Evolutionary conservation across 768 basidiomycete species (phyloP).

Genomic region (Suillus subalutaceus): DNA sequence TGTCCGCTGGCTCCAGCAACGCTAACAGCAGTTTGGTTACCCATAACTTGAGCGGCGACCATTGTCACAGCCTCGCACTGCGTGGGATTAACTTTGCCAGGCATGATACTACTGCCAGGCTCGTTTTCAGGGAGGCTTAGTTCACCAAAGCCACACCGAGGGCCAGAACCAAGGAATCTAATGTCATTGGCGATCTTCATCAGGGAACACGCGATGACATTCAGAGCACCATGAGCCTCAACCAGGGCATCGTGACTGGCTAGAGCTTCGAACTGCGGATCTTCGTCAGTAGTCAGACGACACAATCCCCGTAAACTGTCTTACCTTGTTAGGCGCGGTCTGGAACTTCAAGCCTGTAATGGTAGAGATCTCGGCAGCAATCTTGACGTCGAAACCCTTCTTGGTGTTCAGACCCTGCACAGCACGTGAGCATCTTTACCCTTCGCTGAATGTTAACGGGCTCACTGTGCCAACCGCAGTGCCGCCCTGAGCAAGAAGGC

Average conservation of each 20-base stretch:
- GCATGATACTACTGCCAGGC: constrained; percentile 99
- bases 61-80: constrained; percentile 99
- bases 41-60: constrained; percentile 98
- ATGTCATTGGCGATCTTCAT: constrained; percentile 99
- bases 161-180: constrained; percentile 95
- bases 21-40: constrained; percentile 92
- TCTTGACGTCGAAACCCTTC: constrained; percentile 93
- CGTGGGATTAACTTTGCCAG: constrained; percentile 99
- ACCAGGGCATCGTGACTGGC: constrained; percentile 98
- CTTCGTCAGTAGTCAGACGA: not conserved
- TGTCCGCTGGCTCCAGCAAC: constrained; percentile 95
- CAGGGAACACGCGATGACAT: constrained; percentile 92
- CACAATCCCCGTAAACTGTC: constrained; percentile 12
- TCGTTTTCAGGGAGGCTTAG: constrained; percentile 96
- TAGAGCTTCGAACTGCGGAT: constrained; percentile 87
- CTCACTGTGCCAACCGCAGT: constrained; percentile 97
- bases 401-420: constrained; percentile 92
- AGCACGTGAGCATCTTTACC: constrained; percentile 13
- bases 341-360: constrained; percentile 89
- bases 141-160: constrained; percentile 96
- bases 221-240: constrained; percentile 95
- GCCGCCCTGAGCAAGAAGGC: constrained; percentile 93
- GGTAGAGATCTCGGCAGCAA: constrained; percentile 90
- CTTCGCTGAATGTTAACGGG: not conserved
- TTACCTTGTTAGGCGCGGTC: constrained; percentile 97